Evolutionary conservation across 306 rosid species (phyloP).

Genomic region (Ceratonia siliqua): DNA sequence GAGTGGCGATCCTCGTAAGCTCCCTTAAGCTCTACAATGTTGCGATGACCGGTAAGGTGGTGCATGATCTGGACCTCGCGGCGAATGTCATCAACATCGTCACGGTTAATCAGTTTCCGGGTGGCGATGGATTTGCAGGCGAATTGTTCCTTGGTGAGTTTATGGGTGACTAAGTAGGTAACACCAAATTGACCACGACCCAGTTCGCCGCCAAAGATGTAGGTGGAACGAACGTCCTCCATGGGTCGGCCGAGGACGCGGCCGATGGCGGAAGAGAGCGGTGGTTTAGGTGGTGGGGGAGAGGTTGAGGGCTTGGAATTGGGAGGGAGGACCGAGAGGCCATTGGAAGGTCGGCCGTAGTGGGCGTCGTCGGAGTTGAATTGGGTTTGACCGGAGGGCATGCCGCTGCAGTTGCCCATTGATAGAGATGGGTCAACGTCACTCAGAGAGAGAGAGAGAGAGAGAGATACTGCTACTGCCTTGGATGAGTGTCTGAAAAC

Average conservation of each 20-base stretch:
- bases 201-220: slow-evolving; percentile 82
- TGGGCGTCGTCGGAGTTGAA: neutral
- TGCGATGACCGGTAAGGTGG: slow-evolving; percentile 91
- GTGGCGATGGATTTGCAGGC: slow-evolving; percentile 95
- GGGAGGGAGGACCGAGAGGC: slow-evolving; percentile 55
- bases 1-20: slow-evolving; percentile 94
- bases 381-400: slow-evolving; percentile 27
- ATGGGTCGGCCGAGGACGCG: slow-evolving; percentile 79
- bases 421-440: neutral
- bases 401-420: slow-evolving; percentile 69
- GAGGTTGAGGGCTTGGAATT: slow-evolving; percentile 48
- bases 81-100: slow-evolving; percentile 81
- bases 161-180: slow-evolving; percentile 77
- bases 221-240: slow-evolving; percentile 71
- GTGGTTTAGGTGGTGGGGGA: neutral
- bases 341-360: slow-evolving; percentile 33
- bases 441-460: no score
- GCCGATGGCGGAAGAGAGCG: slow-evolving; percentile 40
- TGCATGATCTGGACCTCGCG: slow-evolving; percentile 98
- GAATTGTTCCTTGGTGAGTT: slow-evolving; percentile 61
- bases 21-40: slow-evolving; percentile 89
- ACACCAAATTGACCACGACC: slow-evolving; percentile 98
- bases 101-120: slow-evolving; percentile 66
- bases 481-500: no score
- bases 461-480: no score